Evolutionary conservation across 176 grass and related monocot species (phyloP).

Genomic region (Calamus simplicifolius): DNA sequence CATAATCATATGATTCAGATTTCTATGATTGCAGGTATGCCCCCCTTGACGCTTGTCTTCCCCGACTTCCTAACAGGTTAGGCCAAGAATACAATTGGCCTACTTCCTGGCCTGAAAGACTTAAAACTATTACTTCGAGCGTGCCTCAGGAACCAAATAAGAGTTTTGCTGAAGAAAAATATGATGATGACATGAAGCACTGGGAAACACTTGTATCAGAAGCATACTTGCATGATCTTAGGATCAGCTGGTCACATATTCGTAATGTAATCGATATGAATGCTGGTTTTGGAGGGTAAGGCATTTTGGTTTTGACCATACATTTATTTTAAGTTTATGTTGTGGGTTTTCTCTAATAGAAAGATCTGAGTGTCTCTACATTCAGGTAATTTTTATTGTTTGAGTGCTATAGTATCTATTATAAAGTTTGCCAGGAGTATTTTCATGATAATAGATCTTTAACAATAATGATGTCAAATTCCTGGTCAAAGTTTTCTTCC

Average conservation of each 20-base stretch:
- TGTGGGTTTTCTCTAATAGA: no score
- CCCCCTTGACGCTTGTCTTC: conserved; percentile 65
- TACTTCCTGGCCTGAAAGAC: conserved; percentile 71
- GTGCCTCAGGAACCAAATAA: conserved; percentile 18
- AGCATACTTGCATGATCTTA: conserved; percentile 52
- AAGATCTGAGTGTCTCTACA: no score
- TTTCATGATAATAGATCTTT: no score
- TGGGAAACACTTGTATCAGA: conserved; percentile 66
- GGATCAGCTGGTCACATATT: conserved; percentile 66
- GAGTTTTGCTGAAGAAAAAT: conserved; percentile 41
- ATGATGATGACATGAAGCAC: conserved; percentile 35
- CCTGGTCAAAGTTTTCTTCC: no score
- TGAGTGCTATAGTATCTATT: no score
- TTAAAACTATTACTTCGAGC: conserved; percentile 33
- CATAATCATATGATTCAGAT: no score
- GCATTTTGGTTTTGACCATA: neutral
- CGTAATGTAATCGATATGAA: conserved; percentile 95
- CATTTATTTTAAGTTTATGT: no score
- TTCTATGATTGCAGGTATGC: conserved; percentile 39
- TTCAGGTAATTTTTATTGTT: no score
- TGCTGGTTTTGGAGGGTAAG: conserved; percentile 90
- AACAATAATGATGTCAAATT: no score
- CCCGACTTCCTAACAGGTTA: conserved; percentile 25
- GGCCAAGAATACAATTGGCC: conserved; percentile 51
- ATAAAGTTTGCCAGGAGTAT: no score